Evolutionary conservation across 345 rosid species (phyloP).

Genomic region (Limnanthes douglasii): DNA sequence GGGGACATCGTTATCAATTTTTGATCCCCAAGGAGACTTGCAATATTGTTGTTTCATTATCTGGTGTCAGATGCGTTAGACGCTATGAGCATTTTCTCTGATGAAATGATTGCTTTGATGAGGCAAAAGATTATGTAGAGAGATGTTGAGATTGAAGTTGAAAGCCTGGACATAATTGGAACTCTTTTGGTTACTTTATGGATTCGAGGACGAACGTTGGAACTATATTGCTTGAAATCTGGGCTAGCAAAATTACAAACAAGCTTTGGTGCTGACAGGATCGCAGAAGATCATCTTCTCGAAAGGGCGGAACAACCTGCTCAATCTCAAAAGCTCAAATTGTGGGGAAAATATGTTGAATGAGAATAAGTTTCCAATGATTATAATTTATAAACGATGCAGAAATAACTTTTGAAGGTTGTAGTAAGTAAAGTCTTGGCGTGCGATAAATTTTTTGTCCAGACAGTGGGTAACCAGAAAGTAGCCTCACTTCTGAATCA

Average conservation of each 20-base stretch:
- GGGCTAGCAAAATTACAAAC: constrained; percentile 89
- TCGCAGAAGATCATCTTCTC: constrained; percentile 72
- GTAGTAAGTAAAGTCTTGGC: constrained; percentile 79
- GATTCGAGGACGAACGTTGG: constrained; percentile 70
- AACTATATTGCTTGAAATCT: constrained; percentile 62
- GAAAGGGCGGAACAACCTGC: constrained; percentile 83
- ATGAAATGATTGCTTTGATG: constrained; percentile 89
- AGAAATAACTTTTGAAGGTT: constrained; percentile 84
- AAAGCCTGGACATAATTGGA: constrained; percentile 86
- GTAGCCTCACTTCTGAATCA: constrained; percentile 69
- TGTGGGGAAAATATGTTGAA: constrained; percentile 98
- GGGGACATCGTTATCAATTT: constrained; percentile 96
- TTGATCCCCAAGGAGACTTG: constrained; percentile 89
- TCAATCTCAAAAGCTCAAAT: constrained; percentile 76
- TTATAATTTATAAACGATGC: constrained; percentile 48
- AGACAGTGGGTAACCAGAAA: constrained; percentile 66
- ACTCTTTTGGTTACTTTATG: constrained; percentile 94
- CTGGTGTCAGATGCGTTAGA: constrained; percentile 98
- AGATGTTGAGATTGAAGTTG: constrained; percentile 95
- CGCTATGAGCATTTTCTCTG: constrained; percentile 82
- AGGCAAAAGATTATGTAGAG: constrained; percentile 93
- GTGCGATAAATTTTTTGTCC: constrained; percentile 86
- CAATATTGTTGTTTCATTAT: constrained; percentile 89
- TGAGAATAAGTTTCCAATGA: constrained; percentile 78
- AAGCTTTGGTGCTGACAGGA: constrained; percentile 73